Evolutionary conservation across 352 stramenopile genomes (phyloP), one percentile per base, ranked within the genome.

Genomic region (Phytophthora vignae): DNA sequence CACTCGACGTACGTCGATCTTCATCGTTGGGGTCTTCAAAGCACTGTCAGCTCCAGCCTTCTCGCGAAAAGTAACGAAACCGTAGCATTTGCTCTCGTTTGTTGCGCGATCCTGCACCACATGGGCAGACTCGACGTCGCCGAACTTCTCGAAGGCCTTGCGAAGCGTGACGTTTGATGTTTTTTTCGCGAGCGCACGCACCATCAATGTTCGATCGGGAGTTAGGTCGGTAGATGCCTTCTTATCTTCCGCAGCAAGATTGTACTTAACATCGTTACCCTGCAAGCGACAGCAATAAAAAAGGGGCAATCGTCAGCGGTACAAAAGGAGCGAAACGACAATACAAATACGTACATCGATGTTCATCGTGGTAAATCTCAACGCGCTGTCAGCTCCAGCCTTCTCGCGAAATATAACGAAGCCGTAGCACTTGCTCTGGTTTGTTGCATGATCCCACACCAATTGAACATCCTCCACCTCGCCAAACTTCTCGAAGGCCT

Each of bases 61-160:
- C n/a, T 91, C 67, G 31, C 73, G 73, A 64, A 78, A 94, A 31
- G 75, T 90, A 55, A 93, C 78, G 44, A 92, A 93, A 27, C 79
- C 87, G 60, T 83, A 94, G n/a, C 85, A 81, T 63, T 90, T 92
- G 69, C 72, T 88, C 65, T 85, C 88, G 31, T 82, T 84, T 0
- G 85, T 90, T 27, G 78, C 69, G 19, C 73, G 83, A 56, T 95
- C 80, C 14, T 76, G 71, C 21, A 80, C 74, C 49, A 93, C 72
- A 25, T 68, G 68, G 31, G 79, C 76, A 53, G 81, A 74, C 25
- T 85, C 75, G n/a, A 93, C 54, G 12, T 92, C 84, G 36, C 87
- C 87, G 58, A 79, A 95, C 56, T 90, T 84, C 44, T 78, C 50
- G 52, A 93, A 95, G 71, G 89, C 77, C 19, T 80, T 60, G 1